Evolutionary conservation across 768 basidiomycete genomes (phyloP).

Genomic region (Termitomyces sp.): DNA sequence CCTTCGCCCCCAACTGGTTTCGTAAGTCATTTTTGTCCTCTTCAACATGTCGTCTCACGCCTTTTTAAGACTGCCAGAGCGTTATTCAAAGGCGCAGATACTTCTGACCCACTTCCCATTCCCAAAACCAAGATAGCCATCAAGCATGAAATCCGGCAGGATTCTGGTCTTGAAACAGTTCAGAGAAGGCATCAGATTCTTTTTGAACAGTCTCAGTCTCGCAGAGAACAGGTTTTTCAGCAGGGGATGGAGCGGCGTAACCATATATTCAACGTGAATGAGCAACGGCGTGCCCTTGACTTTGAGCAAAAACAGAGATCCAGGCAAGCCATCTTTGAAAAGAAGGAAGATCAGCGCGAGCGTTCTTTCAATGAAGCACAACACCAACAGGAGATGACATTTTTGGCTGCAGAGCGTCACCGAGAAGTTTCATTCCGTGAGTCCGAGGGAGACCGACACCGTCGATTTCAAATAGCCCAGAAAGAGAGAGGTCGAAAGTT

Average conservation of each 20-base stretch:
- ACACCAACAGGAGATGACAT: neutral
- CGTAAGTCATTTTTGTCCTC: neutral
- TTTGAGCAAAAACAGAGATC: conserved; percentile 1
- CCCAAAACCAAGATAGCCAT: neutral
- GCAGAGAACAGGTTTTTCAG: conserved; percentile 3
- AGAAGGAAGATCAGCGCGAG: neutral
- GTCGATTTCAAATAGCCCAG: neutral
- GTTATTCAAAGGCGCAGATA: neutral
- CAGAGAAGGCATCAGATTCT: neutral
- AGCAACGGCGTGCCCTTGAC: neutral
- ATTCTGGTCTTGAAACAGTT: neutral
- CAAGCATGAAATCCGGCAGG: neutral
- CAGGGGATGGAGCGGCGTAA: neutral
- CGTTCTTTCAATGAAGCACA: neutral
- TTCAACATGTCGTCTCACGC: neutral
- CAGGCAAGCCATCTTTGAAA: neutral
- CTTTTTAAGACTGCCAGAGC: neutral
- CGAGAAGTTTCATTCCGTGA: neutral
- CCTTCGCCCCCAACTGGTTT: neutral
- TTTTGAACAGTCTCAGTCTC: conserved; percentile 1
- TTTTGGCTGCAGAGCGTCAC: neutral
- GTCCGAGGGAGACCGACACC: neutral
- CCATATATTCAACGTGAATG: conserved; percentile 5
- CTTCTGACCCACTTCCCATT: neutral
- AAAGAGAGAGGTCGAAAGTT: neutral